Evolutionary conservation across 73 alveolate genomes (phyloP), one percentile per base, ranked within the genome.

Genomic region (Paramecium tetraurelia): DNA sequence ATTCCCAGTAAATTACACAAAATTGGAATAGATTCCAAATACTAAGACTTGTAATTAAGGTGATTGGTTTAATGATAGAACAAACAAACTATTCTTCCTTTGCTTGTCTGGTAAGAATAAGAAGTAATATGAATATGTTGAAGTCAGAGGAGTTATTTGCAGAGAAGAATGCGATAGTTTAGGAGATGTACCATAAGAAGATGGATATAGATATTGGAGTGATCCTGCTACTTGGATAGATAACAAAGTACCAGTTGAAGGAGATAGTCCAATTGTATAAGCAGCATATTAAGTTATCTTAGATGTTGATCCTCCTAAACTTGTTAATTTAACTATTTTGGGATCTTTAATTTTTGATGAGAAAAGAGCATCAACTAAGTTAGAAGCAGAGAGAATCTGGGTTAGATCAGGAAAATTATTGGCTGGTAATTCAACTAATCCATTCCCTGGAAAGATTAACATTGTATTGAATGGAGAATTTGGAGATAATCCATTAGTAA

Each of bases 401-500:
- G 53, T 89, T 27, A 68, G 57, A 85, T 58, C 92, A 22, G 94
- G 94, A 29, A 58, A 20, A 24, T 10, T 89, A n/a, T 44, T 89
- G 10, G 94, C 94, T 20, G 94, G 87, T 59, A 68, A 83, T 70
- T 57, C 89, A 7, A 89, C 89, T 24, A 22, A 24, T 89, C 94
- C 94, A 10, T 89, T 59, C 83, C 80, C 89, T 41, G 87, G 90
- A 12, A 80, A 44, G 18, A 80, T 89, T 4, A 71, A 58, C 29
- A 69, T 89, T 2, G 0, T 14, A 5, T 48, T 89, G 12, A 44
- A 38, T 12, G 94, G 94, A 1, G 87, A 89, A 86, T 50, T 63
- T 59, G 83, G 85, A 35, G 63, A 63, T 6, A 63, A 72, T 24
- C 84, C 84, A 31, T 43, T 86, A 38, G 53, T 86, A 10, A 48